Conservation (phyloP, 768 basidiomycete genomes). For the Mrakia hoshinonis region DNA sequence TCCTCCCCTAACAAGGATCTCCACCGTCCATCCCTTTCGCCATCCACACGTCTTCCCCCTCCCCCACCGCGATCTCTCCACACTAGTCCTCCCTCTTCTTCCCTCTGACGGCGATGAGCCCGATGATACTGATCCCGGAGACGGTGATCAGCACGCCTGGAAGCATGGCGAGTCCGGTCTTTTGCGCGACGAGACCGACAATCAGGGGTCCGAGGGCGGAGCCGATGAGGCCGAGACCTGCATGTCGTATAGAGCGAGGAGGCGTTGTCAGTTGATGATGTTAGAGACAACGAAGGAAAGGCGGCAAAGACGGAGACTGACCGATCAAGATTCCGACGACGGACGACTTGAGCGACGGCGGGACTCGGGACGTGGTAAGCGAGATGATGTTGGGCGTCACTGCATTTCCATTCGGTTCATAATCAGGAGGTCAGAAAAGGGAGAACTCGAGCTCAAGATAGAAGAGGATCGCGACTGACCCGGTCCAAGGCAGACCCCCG, state of each 20-base stretch:
- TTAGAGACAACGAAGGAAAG: background rate
- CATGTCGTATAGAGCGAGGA: background rate
- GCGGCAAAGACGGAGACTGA: background rate
- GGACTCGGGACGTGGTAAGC: constrained; percentile 7
- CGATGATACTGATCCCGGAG: background rate
- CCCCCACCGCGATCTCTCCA: too few species aligned
- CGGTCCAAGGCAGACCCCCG: constrained; percentile 3
- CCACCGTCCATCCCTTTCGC: too few species aligned
- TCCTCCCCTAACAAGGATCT: too few species aligned
- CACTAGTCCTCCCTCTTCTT: constrained; percentile 20
- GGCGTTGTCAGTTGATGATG: too few species aligned
- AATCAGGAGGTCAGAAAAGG: too few species aligned
- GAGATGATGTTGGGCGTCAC: constrained; percentile 24
- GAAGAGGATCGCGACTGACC: background rate
- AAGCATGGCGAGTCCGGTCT: background rate
- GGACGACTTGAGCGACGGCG: constrained; percentile 2
- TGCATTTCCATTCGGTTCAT: too few species aligned
- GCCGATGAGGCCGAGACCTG: constrained; percentile 17
- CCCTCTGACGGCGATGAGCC: background rate
- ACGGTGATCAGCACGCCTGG: constrained; percentile 1
- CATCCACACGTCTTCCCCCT: too few species aligned
- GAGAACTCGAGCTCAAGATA: background rate
- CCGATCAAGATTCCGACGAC: constrained; percentile 15
- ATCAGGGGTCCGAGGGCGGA: constrained; percentile 9
- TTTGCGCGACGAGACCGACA: constrained; percentile 7